Evolutionary conservation across 805 yeast genomes (phyloP).

Genomic region (Hyphopichia homilentoma): DNA sequence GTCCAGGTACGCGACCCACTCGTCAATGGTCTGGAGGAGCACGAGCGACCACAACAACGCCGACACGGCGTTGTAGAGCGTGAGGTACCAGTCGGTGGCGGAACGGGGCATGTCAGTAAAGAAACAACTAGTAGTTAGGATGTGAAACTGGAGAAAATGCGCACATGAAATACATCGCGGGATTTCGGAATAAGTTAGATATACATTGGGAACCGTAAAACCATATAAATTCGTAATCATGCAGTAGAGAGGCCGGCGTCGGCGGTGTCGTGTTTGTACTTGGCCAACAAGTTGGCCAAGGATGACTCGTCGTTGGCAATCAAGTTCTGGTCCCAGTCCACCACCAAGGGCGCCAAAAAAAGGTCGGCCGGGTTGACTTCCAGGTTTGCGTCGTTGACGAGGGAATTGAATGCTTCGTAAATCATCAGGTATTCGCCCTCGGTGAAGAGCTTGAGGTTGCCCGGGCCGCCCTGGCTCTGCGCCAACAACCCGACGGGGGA

Average conservation of each 20-base stretch:
- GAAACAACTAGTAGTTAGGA: no score
- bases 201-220: no score
- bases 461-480: slow-evolving; percentile 9
- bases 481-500: slow-evolving; percentile 12
- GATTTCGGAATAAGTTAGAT: no score
- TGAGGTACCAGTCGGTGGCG: slow-evolving; percentile 3
- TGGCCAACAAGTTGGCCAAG: slow-evolving; percentile 24
- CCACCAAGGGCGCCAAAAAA: slow-evolving; percentile 39
- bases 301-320: slow-evolving; percentile 36
- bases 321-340: slow-evolving; percentile 44
- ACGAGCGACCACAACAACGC: slow-evolving; percentile 15
- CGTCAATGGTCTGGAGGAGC: slow-evolving; percentile 9
- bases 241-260: slow-evolving; percentile 1
- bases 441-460: slow-evolving; percentile 29
- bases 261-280: slow-evolving; percentile 14
- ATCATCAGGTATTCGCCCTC: slow-evolving; percentile 37
- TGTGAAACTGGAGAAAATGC: no score
- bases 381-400: slow-evolving; percentile 18
- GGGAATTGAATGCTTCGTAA: slow-evolving; percentile 31
- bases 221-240: no score
- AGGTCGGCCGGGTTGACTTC: slow-evolving; percentile 29
- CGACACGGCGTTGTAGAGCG: slow-evolving; percentile 15
- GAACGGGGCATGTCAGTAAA: neutral
- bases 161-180: no score
- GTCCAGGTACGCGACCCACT: slow-evolving; percentile 6